Base-by-base conservation (phyloP, 345 rosid genomes). In the Aethionema arabicum region DNA sequence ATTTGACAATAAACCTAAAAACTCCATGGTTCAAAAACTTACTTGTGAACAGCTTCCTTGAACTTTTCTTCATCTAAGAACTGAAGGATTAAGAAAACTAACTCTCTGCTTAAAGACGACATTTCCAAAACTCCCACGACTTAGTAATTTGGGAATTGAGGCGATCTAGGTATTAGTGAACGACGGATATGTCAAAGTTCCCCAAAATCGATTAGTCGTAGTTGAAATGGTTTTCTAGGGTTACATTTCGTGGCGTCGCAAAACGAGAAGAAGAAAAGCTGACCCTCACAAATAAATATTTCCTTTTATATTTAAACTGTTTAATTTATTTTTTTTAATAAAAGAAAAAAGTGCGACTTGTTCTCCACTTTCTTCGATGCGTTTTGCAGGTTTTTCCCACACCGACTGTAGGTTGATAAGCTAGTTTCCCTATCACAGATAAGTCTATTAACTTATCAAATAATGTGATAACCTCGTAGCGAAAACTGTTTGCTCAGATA, bases 21-120 rank as follows among this genome's bases (percentile, higher is more conserved):
- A 40, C 0, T 2, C 44, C 5, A 21, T 21, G 27, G 31, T 21
- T 21, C 27, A 21, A 21, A 42, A 45, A 31, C 82, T 78, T 74
- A 83, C 88, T 64, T 83, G 62, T 83, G 88, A 55, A 83, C 88
- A 41, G 88, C 63, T 70, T 70, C 74, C 46, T 70, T 70, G 15
- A 70, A 70, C 65, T 70, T 70, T 59, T 70, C 74, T 49, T 83
- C 88, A 16, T 83, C 88, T 57, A 83, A 72, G 76, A 83, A 83
- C 77, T 83, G 88, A 52, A 83, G 70, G 45, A 83, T 80, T 53
- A 83, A 75, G 55, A 83, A 83, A 30, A 83, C 88, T 60, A 80
- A 66, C 77, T 83, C 88, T 74, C 88, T 83, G 68, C 85, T 83
- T 41, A 83, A 62, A 60, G 88, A 83, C 14, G 88, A 83, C 85